Evolutionary conservation across 1,284 basidiomycete genomes (phyloP).

Genomic region (Boletus austroedulis): DNA sequence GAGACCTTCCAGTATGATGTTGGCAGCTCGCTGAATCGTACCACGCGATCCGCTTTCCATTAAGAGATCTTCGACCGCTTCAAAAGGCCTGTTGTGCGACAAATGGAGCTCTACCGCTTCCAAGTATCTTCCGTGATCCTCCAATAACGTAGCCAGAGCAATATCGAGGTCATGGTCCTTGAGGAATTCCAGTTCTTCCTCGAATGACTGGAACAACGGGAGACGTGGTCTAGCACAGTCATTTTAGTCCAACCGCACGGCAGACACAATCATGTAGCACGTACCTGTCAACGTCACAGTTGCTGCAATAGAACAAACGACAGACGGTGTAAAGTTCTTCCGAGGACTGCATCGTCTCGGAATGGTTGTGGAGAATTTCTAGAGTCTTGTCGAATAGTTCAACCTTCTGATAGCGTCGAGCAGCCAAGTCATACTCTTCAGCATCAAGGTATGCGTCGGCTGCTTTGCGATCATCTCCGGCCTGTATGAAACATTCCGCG

Average conservation of each 20-base stretch:
- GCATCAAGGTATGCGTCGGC: slow-evolving; percentile 47
- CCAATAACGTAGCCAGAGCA: slow-evolving; percentile 50
- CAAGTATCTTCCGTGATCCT: slow-evolving; percentile 40
- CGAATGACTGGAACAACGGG: slow-evolving; percentile 50
- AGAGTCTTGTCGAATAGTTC: slow-evolving; percentile 56
- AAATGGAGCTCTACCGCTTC: slow-evolving; percentile 60
- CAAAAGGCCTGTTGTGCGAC: slow-evolving; percentile 45
- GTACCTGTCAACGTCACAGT: slow-evolving; percentile 34
- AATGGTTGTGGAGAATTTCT: slow-evolving; percentile 41
- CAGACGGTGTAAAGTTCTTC: slow-evolving; percentile 48
- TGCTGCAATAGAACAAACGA: slow-evolving; percentile 51
- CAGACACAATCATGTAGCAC: background rate
- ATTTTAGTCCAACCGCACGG: slow-evolving; percentile 1
- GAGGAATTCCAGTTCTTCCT: slow-evolving; percentile 58
- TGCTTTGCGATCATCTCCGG: slow-evolving; percentile 42
- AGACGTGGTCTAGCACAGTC: slow-evolving; percentile 40
- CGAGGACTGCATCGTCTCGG: slow-evolving; percentile 37
- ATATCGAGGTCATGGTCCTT: slow-evolving; percentile 54
- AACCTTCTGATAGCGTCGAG: slow-evolving; percentile 47
- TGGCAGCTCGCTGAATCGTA: slow-evolving; percentile 35
- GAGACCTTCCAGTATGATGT: slow-evolving; percentile 25
- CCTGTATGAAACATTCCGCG: slow-evolving; percentile 52
- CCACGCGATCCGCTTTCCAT: slow-evolving; percentile 32
- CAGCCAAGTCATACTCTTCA: slow-evolving; percentile 45
- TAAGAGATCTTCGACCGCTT: slow-evolving; percentile 50